Evolutionary conservation across 2,329 filamentous ascomycete genomes (phyloP).

Genomic region (Fusarium mangiferae): DNA sequence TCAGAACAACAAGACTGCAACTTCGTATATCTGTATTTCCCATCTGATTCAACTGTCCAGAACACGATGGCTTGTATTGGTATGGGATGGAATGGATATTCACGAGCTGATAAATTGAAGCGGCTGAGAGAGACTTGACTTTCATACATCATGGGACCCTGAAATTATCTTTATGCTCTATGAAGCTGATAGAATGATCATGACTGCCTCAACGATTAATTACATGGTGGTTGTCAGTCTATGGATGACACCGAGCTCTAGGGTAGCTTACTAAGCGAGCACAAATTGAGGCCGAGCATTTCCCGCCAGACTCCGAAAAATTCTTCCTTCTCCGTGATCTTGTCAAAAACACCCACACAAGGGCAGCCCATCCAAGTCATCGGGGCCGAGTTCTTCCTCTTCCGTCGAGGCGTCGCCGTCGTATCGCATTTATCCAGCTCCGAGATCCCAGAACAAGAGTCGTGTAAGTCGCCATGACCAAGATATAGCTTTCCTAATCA

Average conservation of each 20-base stretch:
- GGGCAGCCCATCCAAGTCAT: constrained; percentile 44
- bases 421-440: constrained; percentile 58
- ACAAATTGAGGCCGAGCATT: constrained; percentile 30
- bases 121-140: neutral
- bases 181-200: neutral
- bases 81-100: neutral
- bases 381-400: constrained; percentile 59
- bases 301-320: constrained; percentile 47
- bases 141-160: neutral
- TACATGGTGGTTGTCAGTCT: neutral
- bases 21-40: no score
- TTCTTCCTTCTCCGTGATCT: constrained; percentile 51
- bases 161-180: neutral
- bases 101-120: no score
- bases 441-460: constrained; percentile 50
- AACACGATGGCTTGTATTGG: neutral
- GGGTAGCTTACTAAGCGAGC: constrained; percentile 31
- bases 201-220: no score
- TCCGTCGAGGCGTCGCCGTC: constrained; percentile 53
- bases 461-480: constrained; percentile 49
- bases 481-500: constrained; percentile 32
- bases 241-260: neutral
- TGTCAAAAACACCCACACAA: constrained; percentile 50
- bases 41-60: neutral
- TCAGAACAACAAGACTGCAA: neutral